phyloP scores from a whole-genome alignment of 75 land plant genomes.

The Picea sitchensis region DNA sequence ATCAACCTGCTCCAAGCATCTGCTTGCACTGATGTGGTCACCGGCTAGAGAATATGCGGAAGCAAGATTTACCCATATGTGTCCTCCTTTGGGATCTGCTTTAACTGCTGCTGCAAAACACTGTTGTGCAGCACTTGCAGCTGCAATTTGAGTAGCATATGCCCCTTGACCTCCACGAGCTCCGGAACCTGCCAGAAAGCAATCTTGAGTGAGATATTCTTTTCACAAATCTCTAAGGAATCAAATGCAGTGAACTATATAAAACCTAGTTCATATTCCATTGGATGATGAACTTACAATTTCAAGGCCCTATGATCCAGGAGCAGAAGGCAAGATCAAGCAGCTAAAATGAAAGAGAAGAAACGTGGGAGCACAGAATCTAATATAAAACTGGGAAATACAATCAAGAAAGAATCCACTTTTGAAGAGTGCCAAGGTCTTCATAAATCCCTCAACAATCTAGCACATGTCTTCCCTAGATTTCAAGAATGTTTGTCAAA shows the following conservation, averaged over 20 bases:
- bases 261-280: background rate
- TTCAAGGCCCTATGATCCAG: background rate
- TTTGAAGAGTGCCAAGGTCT: background rate
- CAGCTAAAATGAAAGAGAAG: background rate
- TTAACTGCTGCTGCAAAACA: slow-evolving; percentile 54
- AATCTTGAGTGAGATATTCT: background rate
- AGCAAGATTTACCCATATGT: slow-evolving; percentile 76
- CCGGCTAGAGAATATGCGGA: slow-evolving; percentile 55
- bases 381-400: background rate
- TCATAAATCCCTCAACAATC: background rate
- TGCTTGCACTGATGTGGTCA: slow-evolving; percentile 50
- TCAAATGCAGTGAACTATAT: background rate
- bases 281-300: background rate
- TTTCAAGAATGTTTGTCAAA: background rate
- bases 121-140: slow-evolving; percentile 67
- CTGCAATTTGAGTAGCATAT: slow-evolving; percentile 38
- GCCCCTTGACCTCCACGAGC: slow-evolving; percentile 50
- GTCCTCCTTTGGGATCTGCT: slow-evolving; percentile 61
- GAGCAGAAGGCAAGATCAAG: background rate
- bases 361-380: background rate
- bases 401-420: background rate
- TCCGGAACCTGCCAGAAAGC: slow-evolving; percentile 55
- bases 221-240: background rate
- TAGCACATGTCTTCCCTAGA: background rate
- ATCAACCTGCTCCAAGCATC: slow-evolving; percentile 73